phyloP scores from a whole-genome alignment of 192 early-diverging fungal genomes.

The Linnemannia exigua region DNA sequence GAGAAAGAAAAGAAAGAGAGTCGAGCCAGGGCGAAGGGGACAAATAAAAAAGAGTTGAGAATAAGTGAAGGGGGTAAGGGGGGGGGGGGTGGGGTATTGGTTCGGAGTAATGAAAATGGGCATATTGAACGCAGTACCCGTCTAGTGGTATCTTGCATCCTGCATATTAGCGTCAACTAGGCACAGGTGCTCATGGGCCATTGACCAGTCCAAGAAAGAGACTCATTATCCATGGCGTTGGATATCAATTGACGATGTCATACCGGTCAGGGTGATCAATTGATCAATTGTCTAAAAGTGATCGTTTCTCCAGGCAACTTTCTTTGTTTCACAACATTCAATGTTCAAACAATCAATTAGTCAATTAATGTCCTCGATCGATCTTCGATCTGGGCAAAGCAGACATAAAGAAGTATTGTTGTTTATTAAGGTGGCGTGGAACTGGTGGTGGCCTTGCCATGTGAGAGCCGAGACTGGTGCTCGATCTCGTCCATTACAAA shows the following conservation, averaged over 20 bases:
- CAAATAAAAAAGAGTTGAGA: neutral
- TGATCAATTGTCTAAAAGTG: no score
- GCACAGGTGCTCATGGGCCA: neutral
- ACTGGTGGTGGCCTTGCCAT: neutral
- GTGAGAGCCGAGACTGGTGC: conserved; percentile 41
- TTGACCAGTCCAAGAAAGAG: neutral
- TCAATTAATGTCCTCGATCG: neutral
- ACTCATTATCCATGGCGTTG: no score
- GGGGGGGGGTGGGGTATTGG: neutral
- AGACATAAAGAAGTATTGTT: neutral
- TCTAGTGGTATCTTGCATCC: neutral
- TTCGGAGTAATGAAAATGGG: neutral
- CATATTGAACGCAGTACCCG: neutral
- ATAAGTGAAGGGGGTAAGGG: neutral
- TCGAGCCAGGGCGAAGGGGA: neutral
- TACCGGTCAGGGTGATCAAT: neutral
- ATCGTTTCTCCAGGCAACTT: neutral
- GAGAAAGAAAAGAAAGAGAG: conserved; percentile 11
- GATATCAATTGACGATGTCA: no score
- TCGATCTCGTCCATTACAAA: conserved; percentile 53
- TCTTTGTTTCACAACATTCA: neutral
- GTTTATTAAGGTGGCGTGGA: neutral
- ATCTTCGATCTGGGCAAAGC: neutral
- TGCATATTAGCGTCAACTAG: neutral
- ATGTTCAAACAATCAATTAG: neutral